Base-by-base conservation (phyloP, 208 protist species). In the Willaertia magna region DNA sequence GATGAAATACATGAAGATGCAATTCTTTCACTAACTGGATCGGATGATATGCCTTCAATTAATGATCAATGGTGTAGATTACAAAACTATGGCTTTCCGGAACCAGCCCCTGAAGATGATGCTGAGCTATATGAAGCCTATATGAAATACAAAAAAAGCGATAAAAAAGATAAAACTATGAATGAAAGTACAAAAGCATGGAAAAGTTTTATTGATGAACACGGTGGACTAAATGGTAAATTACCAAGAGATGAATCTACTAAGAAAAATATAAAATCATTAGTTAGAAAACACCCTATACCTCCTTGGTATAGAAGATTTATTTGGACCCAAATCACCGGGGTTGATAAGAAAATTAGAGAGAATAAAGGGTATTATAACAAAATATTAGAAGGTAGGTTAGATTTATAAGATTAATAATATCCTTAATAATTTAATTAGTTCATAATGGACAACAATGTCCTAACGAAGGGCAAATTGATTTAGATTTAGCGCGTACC, bases 401-500 rank as follows among this genome's bases (percentile, higher is more conserved):
- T 20, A 51, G 6, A 20, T 51, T 51, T 20, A 6, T 51, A 51
- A 20, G 6, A 20, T 51, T 51, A 51, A 16, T 20, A 51, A 51
- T 51, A 51, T 6, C 6, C 16, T 51, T 16, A 51, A 51, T 16
- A 51, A 51, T 51, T 20, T 51, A 16, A 51, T 51, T 16, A 46
- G 74, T 78, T n/a, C 74, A 78, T 26, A 78, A 43, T 20, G 42
- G 42, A 26, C 30, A 42, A 78, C 12, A 26, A 44, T 78, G 74
- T 78, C 40, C 42, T 0, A 46, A 42, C 20, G 74, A 42, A 46
- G 87, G 79, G 47, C 87, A 89, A 39, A 89, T 89, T 61, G 3
- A 51, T 49, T 84, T 90, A 85, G 90, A 92, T 81, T 85, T 92
- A 34, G 67, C 89, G 52, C 26, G 90, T 39, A 92, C 90, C 4